Conservation (phyloP, 495 filamentous ascomycete species). For the Penicillium tannophilum region DNA sequence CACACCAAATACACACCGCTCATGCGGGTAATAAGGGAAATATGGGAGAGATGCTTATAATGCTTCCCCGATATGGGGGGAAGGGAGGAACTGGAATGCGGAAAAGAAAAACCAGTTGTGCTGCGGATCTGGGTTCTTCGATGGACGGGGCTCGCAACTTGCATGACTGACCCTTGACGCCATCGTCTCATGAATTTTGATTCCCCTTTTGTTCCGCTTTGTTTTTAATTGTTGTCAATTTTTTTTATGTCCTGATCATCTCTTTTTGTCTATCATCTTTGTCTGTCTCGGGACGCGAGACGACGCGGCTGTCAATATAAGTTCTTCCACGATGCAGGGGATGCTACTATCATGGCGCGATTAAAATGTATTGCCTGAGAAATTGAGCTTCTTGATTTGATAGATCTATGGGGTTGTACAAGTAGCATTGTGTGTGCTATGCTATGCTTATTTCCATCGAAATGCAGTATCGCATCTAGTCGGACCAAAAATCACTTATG, state of each 20-base stretch:
- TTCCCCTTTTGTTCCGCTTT: constrained; percentile 47
- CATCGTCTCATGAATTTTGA: constrained; percentile 51
- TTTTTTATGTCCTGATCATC: constrained; percentile 16
- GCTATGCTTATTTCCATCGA: neutral
- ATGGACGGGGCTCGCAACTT: constrained; percentile 28
- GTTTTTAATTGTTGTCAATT: constrained; percentile 18
- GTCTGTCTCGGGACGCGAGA: constrained; percentile 25
- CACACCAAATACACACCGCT: neutral
- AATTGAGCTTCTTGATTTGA: neutral
- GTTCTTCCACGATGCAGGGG: constrained; percentile 23
- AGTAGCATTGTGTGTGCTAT: too few relatives aligned
- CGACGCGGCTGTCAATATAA: constrained; percentile 35
- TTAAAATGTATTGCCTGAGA: neutral
- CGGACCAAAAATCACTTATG: neutral
- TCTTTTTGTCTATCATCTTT: constrained; percentile 26
- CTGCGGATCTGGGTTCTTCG: constrained; percentile 9
- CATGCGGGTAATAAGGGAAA: neutral
- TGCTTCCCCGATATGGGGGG: constrained; percentile 1
- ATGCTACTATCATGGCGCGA: constrained; percentile 8
- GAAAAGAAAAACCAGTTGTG: constrained; percentile 8
- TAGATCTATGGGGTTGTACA: neutral
- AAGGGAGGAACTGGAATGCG: constrained; percentile 1
- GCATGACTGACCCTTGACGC: constrained; percentile 40
- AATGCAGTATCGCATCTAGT: neutral
- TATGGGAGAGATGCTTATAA: constrained; percentile 7